These are phyloP conservation scores for Obba rivulosa DNA, from an alignment of 768 basidiomycete species.

Conservation along the genomic window DNA sequence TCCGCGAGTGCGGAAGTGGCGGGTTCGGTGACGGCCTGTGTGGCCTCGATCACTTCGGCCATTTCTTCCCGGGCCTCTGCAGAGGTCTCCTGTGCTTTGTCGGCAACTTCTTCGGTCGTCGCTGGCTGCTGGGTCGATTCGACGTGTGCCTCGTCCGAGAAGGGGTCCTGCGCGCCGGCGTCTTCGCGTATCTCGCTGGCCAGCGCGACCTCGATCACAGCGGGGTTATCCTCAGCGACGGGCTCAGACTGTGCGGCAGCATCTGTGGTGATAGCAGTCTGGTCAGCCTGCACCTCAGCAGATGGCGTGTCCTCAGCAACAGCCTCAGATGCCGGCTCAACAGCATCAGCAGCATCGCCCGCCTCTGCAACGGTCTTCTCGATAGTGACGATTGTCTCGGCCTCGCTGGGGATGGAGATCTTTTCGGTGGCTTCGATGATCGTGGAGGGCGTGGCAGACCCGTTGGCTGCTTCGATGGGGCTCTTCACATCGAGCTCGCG, in stretches of 20 bases:
- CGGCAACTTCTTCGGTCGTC: not conserved
- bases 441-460: too few relatives aligned
- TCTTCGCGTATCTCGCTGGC: not conserved
- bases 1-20: not conserved
- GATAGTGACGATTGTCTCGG: not conserved
- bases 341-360: not conserved
- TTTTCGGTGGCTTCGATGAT: not conserved
- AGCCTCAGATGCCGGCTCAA: slow-evolving; percentile 2
- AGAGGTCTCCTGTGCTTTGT: not conserved
- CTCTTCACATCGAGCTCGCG: not conserved
- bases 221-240: not conserved
- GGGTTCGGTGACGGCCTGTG: not conserved
- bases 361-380: slow-evolving; percentile 6
- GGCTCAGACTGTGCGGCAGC: not conserved
- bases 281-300: not conserved
- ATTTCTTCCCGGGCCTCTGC: not conserved
- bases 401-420: not conserved
- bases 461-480: not conserved
- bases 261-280: too few relatives aligned
- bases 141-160: too few relatives aligned
- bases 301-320: not conserved
- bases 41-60: not conserved
- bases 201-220: not conserved
- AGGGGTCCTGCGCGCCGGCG: too few relatives aligned
- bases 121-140: not conserved